These are phyloP conservation scores for Scheffersomyces lignicola DNA, from an alignment of 1,139 yeast genomes.

Conservation along the genomic window DNA sequence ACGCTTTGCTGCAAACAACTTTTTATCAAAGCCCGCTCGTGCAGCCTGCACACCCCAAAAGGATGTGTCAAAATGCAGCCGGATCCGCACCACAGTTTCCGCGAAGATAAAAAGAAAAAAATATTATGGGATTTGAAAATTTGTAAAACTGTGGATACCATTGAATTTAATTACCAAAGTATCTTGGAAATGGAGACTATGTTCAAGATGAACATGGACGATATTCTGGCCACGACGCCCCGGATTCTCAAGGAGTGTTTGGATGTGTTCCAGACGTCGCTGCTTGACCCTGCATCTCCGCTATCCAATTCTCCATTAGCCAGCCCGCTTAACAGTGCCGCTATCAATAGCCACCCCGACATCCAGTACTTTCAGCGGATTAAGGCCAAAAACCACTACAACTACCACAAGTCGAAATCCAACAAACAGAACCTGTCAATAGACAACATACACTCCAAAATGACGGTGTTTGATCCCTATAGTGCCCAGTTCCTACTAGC, in stretches of 20 bases:
- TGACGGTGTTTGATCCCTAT: conserved; percentile 35
- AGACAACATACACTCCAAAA: conserved; percentile 15
- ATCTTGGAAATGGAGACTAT: conserved; percentile 4
- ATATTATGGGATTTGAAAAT: conserved; percentile 1
- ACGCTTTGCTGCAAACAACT: too few species aligned
- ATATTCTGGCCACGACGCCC: conserved; percentile 23
- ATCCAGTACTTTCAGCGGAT: conserved; percentile 39
- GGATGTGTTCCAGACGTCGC: conserved; percentile 17
- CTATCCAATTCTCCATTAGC: too few species aligned
- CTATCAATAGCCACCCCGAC: conserved; percentile 34
- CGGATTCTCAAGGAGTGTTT: conserved; percentile 32
- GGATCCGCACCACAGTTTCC: too few species aligned
- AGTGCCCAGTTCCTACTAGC: conserved; percentile 26
- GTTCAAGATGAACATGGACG: conserved; percentile 12
- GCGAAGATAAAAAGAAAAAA: conserved; percentile 2
- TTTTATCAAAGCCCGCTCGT: too few species aligned
- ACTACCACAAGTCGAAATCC: conserved; percentile 33
- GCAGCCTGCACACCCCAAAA: too few species aligned
- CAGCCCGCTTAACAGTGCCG: conserved; percentile 11
- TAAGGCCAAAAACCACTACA: conserved; percentile 37
- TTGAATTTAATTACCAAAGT: too few species aligned
- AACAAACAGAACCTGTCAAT: conserved; percentile 12
- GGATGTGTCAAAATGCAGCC: too few species aligned
- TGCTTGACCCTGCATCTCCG: neutral
- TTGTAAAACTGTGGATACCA: neutral